Evolutionary conservation across 2,329 filamentous ascomycete species (phyloP).

Genomic region (Orbilia blumenaviensis): DNA sequence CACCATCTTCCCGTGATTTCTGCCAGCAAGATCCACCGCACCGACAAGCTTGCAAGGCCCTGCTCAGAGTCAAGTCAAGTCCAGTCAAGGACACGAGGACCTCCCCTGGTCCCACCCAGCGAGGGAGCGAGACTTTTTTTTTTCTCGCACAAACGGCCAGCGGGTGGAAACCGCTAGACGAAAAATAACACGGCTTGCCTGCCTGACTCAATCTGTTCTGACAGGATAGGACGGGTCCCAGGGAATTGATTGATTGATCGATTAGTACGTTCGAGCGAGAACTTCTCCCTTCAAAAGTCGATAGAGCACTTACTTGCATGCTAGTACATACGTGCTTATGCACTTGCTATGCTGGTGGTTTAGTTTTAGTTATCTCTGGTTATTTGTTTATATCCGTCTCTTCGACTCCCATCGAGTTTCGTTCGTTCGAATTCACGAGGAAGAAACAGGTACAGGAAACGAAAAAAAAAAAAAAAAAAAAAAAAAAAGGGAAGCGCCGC

Average conservation of each 20-base stretch:
- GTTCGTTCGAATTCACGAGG: background rate
- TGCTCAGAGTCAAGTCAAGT: no score
- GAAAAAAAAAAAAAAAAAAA: no score
- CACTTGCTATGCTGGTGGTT: background rate
- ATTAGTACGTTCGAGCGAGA: conserved; percentile 9
- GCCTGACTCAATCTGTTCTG: background rate
- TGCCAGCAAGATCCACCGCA: background rate
- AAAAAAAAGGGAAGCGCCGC: no score
- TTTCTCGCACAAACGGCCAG: conserved; percentile 25
- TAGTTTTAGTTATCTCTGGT: background rate
- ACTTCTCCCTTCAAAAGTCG: background rate
- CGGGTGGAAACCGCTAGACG: conserved; percentile 16
- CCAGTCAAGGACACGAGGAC: conserved; percentile 33
- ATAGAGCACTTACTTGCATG: background rate
- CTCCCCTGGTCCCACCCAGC: conserved; percentile 33
- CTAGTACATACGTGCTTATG: background rate
- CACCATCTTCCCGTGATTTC: background rate
- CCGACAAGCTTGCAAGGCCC: conserved; percentile 15
- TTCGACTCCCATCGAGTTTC: no score
- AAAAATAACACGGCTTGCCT: conserved; percentile 42
- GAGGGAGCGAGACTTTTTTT: conserved; percentile 40
- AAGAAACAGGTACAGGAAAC: background rate
- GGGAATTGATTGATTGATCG: background rate
- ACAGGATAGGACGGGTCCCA: no score
- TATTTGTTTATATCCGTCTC: conserved; percentile 15